Evolutionary conservation across 352 stramenopile genomes (phyloP).

Genomic region (Pythium sp.): DNA sequence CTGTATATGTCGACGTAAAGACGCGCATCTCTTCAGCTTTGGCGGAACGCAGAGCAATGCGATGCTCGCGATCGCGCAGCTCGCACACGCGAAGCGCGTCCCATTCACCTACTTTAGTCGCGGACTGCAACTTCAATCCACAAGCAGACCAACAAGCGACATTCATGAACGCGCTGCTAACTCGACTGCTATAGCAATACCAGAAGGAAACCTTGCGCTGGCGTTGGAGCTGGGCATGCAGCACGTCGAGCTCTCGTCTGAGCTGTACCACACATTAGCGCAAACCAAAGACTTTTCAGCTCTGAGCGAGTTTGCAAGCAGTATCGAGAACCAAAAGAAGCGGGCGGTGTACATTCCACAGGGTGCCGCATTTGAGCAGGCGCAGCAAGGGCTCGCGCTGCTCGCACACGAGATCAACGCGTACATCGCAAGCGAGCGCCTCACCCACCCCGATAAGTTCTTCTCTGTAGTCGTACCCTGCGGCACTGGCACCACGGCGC

Average conservation of each 20-base stretch:
- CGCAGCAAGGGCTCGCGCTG: slow-evolving; percentile 48
- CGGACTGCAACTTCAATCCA: slow-evolving; percentile 19
- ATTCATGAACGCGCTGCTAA: neutral
- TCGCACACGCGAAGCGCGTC: slow-evolving; percentile 62
- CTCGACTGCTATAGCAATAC: neutral
- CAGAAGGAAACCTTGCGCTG: slow-evolving; percentile 38
- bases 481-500: slow-evolving; percentile 73
- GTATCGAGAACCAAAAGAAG: neutral
- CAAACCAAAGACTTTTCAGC: slow-evolving; percentile 36
- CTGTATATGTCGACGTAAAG: slow-evolving; percentile 2
- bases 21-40: slow-evolving; percentile 69
- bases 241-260: slow-evolving; percentile 44
- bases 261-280: slow-evolving; percentile 47
- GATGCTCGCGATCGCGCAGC: slow-evolving; percentile 81
- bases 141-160: neutral
- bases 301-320: slow-evolving; percentile 10
- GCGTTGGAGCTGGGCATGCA: slow-evolving; percentile 61
- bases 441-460: slow-evolving; percentile 6
- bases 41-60: slow-evolving; percentile 83
- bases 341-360: slow-evolving; percentile 53
- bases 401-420: slow-evolving; percentile 73
- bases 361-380: slow-evolving; percentile 63
- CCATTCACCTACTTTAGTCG: slow-evolving; percentile 88
- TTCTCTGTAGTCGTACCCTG: slow-evolving; percentile 72
- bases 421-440: slow-evolving; percentile 29